Evolutionary conservation across 495 filamentous ascomycete species (phyloP), one percentile per base, ranked within the genome.

Genomic region (Beverwykella pulmonaria): DNA sequence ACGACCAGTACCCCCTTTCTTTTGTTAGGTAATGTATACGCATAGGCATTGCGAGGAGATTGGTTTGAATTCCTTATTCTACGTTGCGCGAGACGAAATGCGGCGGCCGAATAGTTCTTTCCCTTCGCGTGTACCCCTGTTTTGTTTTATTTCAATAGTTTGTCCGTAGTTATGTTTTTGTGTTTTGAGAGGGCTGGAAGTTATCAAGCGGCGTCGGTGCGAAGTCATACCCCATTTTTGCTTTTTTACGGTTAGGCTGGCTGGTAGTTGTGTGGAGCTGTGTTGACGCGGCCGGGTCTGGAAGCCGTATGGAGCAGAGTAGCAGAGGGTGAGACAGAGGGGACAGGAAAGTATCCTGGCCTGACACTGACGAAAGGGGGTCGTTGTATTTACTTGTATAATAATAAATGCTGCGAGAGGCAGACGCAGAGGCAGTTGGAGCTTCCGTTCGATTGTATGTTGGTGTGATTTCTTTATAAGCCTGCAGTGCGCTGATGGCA

Each of bases 341-440:
- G 39, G 15, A 12, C 4, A 12, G 12, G 30, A 34, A 12, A 5
- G 30, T 34, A 12, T 34, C 30, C 30, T 34, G 30, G 30, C 30
- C 30, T 14, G 39, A 12, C 19, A 50, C 22, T 19, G 27, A 19
- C 34, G 47, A 26, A 7, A 48, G 20, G 29, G 22, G 23, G 17
- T 39, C 2, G 19, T 62, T 20, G 49, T 9, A 20, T n/a, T 25
- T 41, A 49, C 59, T 52, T 62, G 59, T 62, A 54, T 62, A 62
- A 62, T 62, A 62, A 41, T 39, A 53, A 54, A 62, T 62, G 59
- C 59, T 54, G 59, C 59, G 48, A 57, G 23, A 32, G n/a, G n/a
- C n/a, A n/a, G n/a, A n/a, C n/a, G n/a, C n/a, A n/a, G 27, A 54
- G 26, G 52, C 52, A 54, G 52, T 32, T 32, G 26, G 52, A 32